Conservation (phyloP, 306 rosid genomes). For the Mucuna pruriens region DNA sequence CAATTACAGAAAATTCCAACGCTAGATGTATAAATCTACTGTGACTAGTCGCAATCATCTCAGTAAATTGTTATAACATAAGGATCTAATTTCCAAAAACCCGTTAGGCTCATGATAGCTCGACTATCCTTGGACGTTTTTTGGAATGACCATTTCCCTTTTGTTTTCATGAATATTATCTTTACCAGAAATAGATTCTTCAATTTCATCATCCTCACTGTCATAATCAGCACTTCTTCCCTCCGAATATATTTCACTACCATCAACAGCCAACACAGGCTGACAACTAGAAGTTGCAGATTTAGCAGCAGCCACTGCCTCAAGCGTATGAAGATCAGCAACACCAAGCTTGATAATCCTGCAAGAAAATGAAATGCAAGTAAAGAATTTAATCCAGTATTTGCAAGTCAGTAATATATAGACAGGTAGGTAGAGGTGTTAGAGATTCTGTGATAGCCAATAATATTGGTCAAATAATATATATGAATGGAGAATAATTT, state of each 20-base stretch:
- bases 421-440: not conserved
- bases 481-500: too few species aligned
- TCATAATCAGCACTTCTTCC: conserved; percentile 47
- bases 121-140: conserved; percentile 66
- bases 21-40: not conserved
- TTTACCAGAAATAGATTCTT: conserved; percentile 34
- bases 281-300: conserved; percentile 66
- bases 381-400: not conserved
- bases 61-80: not conserved
- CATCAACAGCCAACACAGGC: conserved; percentile 52
- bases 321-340: conserved; percentile 88
- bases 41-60: not conserved
- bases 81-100: not conserved
- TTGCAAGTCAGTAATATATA: conserved; percentile 2
- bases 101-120: conserved; percentile 46
- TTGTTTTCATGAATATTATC: conserved; percentile 28
- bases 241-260: conserved; percentile 59
- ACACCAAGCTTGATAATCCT: conserved; percentile 92
- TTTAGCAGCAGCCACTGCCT: conserved; percentile 94
- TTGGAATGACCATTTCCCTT: conserved; percentile 42
- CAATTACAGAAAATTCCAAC: not conserved
- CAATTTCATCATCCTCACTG: conserved; percentile 23
- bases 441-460: too few species aligned
- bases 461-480: too few species aligned
- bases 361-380: conserved; percentile 18